phyloP scores from a whole-genome alignment of 495 filamentous ascomycete species.

The Aspergillus carlsbadensis region DNA sequence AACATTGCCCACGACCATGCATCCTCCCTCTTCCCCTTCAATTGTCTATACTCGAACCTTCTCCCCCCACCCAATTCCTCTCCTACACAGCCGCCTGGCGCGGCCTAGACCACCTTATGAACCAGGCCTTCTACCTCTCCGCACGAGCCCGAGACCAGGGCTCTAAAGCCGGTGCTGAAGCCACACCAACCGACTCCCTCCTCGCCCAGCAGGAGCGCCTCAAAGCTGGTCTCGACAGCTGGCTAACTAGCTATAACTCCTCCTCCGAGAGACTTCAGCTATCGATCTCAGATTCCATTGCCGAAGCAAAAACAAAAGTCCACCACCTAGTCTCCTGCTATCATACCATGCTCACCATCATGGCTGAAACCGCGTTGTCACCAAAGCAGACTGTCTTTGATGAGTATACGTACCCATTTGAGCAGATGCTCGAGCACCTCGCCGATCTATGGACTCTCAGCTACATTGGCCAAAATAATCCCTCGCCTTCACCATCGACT shows the following conservation, averaged over 20 bases:
- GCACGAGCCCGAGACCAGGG: background rate
- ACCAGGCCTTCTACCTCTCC: background rate
- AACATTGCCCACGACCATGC: background rate
- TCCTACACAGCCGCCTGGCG: constrained; percentile 5
- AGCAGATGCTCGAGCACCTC: constrained; percentile 30
- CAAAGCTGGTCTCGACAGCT: background rate
- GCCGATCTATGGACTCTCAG: constrained; percentile 28
- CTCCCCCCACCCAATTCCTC: background rate
- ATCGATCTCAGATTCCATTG: background rate
- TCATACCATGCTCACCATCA: constrained; percentile 48
- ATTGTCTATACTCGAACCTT: no score
- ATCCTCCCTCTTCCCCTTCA: background rate
- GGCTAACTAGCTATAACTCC: background rate
- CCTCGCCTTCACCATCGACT: background rate
- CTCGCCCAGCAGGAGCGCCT: background rate
- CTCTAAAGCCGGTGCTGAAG: no score
- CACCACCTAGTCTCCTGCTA: constrained; percentile 40
- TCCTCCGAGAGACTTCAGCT: background rate
- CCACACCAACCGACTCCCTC: background rate
- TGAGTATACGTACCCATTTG: constrained; percentile 36
- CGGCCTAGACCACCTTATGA: constrained; percentile 3
- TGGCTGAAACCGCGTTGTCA: constrained; percentile 38
- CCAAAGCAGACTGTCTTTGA: constrained; percentile 36
- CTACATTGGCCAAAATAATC: background rate
- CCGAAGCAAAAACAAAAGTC: background rate